Evolutionary conservation across 768 basidiomycete genomes (phyloP), one percentile per base, ranked within the genome.

Genomic region (Hysterangium stoloniferum): DNA sequence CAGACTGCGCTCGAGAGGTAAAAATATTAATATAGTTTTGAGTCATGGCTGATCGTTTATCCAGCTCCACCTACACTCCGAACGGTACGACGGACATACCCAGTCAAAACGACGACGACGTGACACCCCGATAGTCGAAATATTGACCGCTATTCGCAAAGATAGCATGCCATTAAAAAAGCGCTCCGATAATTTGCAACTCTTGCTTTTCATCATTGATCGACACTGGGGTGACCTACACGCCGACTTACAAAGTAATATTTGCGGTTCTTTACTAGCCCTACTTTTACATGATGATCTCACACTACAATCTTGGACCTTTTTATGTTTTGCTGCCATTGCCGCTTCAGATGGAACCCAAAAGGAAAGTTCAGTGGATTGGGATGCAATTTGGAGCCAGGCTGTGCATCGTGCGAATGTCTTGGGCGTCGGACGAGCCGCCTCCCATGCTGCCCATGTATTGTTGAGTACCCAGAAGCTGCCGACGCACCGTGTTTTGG

Each of bases 371-470:
- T 15, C 25, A 3, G 53, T 60, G n/a, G 74, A 70, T n/a, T 95
- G 91, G 90, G 80, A 84, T 56, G 68, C 77, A 6, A 71, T 93
- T 25, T 97, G 91, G 93, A 77, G 80, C 2, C 80, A 87, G 60
- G 80, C 86, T 4, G 77, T 88, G 48, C 84, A 91, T 25, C 82
- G 87, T 32, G 69, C 79, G 29, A 80, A 79, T 37, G 73, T 79
- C 2, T 78, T 87, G 17, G 66, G 71, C 9, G 76, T 86, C 3
- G 91, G 80, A 59, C 80, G 94, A 46, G 80, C 87, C 3, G 92
- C 94, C 11, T 84, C 82, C 57, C 86, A 90, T 56, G 64, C 77
- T 4, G 79, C 83, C 0, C 71, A 78, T 54, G 63, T 72, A 17
- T 68, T 93, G 15, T 68, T 85, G 45, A 51, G 63, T 19, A 63